Conservation (phyloP, 805 yeast genomes). For the Saturnispora dispora region DNA sequence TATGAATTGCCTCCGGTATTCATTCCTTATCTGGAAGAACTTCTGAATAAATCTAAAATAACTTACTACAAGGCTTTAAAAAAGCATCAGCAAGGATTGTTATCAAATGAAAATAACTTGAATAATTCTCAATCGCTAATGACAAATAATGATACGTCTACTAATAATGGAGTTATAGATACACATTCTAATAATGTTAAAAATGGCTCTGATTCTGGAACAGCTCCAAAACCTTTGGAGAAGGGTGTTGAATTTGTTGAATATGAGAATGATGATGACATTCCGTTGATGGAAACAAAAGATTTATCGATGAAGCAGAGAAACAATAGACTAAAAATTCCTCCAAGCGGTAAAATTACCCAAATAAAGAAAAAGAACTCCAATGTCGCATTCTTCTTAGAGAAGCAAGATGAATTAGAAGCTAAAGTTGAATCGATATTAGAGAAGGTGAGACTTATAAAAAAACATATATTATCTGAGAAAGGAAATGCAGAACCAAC, state of each 20-base stretch:
- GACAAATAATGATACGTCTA: neutral
- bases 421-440: conserved; percentile 1
- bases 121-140: neutral
- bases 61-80: conserved; percentile 35
- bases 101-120: neutral
- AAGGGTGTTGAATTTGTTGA: conserved; percentile 15
- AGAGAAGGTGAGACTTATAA: neutral
- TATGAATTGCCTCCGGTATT: conserved; percentile 48
- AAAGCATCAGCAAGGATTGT: conserved; percentile 26
- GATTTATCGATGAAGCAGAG: conserved; percentile 74
- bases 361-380: conserved; percentile 56
- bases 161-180: neutral
- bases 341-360: conserved; percentile 83
- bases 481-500: neutral
- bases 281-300: conserved; percentile 69
- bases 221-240: neutral
- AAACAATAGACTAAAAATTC: conserved; percentile 67
- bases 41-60: conserved; percentile 34
- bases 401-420: conserved; percentile 25
- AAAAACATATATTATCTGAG: neutral
- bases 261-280: conserved; percentile 30
- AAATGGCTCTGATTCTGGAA: neutral
- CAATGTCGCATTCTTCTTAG: conserved; percentile 45
- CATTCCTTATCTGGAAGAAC: conserved; percentile 41
- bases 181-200: neutral